Conservation (phyloP, 495 filamentous ascomycete species). For the Annulohypoxylon nitens region DNA sequence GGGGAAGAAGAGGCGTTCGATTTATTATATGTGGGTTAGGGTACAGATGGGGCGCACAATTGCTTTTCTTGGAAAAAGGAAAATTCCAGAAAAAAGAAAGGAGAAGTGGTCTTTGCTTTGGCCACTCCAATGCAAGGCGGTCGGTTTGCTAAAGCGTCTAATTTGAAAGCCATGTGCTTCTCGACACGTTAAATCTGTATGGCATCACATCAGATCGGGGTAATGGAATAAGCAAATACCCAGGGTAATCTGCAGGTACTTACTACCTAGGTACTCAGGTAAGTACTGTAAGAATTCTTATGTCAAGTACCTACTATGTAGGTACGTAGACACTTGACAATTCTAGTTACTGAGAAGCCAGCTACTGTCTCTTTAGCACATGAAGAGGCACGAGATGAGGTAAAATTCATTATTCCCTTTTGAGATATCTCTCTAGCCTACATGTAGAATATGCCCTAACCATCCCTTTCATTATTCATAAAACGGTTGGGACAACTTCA, state of each 20-base stretch:
- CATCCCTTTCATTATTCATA: constrained; percentile 22
- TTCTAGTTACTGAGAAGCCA: not conserved
- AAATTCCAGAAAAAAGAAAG: constrained; percentile 5
- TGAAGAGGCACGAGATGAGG: not conserved
- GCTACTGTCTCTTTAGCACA: not conserved
- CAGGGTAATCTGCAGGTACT: not conserved
- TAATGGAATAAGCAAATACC: not conserved
- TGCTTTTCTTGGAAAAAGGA: not conserved
- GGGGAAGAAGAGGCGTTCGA: constrained; percentile 19
- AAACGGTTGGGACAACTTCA: not conserved
- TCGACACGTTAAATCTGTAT: not conserved
- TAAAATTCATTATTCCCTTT: constrained; percentile 11
- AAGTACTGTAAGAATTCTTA: not conserved
- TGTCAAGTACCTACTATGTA: no score
- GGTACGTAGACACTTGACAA: not conserved
- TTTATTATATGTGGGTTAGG: constrained; percentile 18
- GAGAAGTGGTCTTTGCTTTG: not conserved
- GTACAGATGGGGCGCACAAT: constrained; percentile 21
- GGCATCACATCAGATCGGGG: not conserved
- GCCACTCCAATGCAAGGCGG: not conserved
- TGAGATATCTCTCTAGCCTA: constrained; percentile 6
- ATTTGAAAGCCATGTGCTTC: constrained; percentile 5
- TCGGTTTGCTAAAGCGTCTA: not conserved
- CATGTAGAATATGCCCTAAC: constrained; percentile 13
- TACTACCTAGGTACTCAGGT: not conserved